Evolutionary conservation across 208 protist genomes (phyloP).

Genomic region (Trichomonas tenax): DNA sequence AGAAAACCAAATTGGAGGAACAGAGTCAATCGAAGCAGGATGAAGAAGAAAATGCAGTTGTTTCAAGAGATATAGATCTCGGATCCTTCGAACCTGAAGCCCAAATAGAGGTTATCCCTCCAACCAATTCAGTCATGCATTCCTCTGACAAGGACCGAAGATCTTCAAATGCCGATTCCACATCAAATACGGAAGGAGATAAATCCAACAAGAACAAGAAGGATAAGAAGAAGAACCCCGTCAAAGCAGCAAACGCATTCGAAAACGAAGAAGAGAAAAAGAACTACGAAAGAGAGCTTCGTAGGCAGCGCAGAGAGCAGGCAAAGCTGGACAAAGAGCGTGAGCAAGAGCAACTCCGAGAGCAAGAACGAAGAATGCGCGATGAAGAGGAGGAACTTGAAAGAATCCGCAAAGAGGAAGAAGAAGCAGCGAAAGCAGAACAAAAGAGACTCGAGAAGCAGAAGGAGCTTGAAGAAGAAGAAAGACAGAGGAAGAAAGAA

Average conservation of each 20-base stretch:
- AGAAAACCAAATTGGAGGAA: no score
- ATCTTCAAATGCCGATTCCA: no score
- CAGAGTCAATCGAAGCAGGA: no score
- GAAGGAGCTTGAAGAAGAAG: background rate
- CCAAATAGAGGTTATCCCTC: no score
- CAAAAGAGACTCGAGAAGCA: background rate
- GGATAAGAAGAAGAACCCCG: background rate
- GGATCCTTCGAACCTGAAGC: no score
- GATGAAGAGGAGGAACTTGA: background rate
- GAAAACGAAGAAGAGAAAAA: background rate
- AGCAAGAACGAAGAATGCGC: background rate
- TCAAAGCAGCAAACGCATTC: background rate
- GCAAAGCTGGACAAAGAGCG: background rate
- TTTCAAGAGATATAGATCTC: no score
- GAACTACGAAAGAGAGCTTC: background rate
- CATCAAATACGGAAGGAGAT: background rate
- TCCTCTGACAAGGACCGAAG: no score
- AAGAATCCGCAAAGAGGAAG: background rate
- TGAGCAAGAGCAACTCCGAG: background rate
- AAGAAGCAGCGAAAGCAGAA: background rate
- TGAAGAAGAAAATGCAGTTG: no score
- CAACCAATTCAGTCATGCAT: no score
- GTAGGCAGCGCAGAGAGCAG: background rate
- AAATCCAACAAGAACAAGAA: background rate
- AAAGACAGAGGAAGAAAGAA: background rate